Evolutionary conservation across 2,329 filamentous ascomycete species (phyloP).

Genomic region (Colletotrichum sp.): DNA sequence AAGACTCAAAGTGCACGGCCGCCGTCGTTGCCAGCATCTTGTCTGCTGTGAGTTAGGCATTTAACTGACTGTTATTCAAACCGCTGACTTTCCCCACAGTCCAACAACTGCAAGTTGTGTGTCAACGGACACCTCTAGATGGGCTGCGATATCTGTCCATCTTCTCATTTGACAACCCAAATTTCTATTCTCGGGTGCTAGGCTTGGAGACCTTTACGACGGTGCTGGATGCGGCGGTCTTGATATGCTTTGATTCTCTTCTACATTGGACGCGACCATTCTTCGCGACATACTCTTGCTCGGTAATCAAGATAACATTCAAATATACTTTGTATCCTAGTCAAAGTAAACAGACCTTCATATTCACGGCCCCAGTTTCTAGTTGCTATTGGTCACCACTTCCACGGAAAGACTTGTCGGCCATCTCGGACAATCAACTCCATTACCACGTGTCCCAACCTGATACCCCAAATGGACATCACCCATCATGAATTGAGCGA

Average conservation of each 20-base stretch:
- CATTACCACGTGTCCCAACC: constrained; percentile 52
- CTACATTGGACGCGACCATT: background rate
- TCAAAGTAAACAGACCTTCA: background rate
- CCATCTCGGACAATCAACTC: constrained; percentile 48
- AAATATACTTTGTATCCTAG: background rate
- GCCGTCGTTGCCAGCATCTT: background rate
- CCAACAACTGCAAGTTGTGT: constrained; percentile 5
- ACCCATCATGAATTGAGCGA: constrained; percentile 39
- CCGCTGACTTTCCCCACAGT: background rate
- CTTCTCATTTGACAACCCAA: background rate
- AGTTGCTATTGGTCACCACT: constrained; percentile 26
- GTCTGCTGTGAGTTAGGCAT: background rate
- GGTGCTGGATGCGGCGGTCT: background rate
- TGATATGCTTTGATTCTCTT: background rate
- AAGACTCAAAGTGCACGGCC: background rate
- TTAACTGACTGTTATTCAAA: background rate
- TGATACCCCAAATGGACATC: constrained; percentile 44
- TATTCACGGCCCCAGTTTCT: too few relatives aligned
- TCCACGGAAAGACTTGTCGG: constrained; percentile 43
- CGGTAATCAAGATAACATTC: background rate
- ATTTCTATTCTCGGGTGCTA: background rate
- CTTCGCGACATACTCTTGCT: background rate
- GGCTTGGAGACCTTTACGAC: background rate
- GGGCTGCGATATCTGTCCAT: background rate
- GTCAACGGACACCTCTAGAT: background rate